A percentile compares a stretch with the other conserved stretches of the same genome.
Conservation (phyloP, 768 basidiomycete species). For the Mrakia gelida region DNA sequence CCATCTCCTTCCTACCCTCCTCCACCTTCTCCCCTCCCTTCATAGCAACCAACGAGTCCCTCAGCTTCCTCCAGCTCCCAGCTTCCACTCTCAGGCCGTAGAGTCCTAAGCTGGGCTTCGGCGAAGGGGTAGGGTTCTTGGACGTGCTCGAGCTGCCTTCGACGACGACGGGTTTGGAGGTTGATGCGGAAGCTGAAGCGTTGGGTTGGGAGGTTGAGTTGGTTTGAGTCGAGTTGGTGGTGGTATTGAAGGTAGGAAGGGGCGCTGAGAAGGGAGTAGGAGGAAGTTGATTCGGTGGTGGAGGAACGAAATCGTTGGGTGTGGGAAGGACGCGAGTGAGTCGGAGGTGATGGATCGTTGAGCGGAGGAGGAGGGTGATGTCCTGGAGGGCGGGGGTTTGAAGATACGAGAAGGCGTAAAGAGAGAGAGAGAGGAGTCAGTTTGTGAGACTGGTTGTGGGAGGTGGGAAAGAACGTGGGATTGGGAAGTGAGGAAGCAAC, state of each 20-base stretch:
- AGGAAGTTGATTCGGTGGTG: constrained; percentile 14
- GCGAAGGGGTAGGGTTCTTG: background rate
- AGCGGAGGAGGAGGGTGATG: constrained; percentile 25
- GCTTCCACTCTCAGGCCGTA: constrained; percentile 18
- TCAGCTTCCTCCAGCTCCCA: background rate
- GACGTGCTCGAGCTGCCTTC: no score
- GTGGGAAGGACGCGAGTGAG: constrained; percentile 20
- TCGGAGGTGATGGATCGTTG: constrained; percentile 27
- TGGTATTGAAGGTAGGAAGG: background rate
- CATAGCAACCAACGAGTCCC: constrained; percentile 14
- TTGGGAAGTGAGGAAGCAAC: no score
- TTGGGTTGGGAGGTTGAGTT: background rate
- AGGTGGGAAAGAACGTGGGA: no score
- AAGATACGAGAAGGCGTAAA: no score
- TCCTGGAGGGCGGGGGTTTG: background rate
- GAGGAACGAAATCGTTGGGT: constrained; percentile 13
- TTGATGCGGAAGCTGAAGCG: background rate
- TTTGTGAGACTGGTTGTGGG: no score
- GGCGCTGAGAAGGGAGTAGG: constrained; percentile 18
- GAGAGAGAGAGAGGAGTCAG: no score
- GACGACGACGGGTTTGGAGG: background rate
- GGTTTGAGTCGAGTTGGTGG: background rate
- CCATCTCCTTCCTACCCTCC: background rate
- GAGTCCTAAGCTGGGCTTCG: constrained; percentile 2
- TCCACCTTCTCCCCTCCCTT: background rate